These are phyloP conservation scores for Colletotrichum cordylinicola DNA, from an alignment of 2,329 filamentous ascomycete species.

Conservation along the genomic window DNA sequence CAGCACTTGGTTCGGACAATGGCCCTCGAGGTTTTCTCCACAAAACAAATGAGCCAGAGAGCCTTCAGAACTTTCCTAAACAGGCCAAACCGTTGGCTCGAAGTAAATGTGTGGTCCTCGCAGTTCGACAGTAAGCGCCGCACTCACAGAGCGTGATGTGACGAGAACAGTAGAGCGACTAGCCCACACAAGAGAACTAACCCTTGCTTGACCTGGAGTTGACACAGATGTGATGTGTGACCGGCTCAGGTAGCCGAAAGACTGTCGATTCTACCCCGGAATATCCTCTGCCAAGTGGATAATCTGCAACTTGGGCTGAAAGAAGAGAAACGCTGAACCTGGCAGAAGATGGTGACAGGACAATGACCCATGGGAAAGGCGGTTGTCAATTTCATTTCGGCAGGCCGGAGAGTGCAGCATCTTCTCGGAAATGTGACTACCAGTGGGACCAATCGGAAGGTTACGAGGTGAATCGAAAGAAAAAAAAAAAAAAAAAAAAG, in stretches of 20 bases:
- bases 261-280: neutral
- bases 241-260: neutral
- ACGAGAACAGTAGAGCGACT: neutral
- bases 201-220: neutral
- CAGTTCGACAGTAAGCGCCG: neutral
- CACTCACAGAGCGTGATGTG: neutral
- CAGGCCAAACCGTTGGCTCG: neutral
- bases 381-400: neutral
- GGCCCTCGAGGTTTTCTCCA: neutral
- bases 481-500: neutral
- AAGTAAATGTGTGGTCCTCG: neutral
- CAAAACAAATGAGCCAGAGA: neutral
- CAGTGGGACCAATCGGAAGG: neutral
- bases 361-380: neutral
- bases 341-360: neutral
- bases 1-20: neutral
- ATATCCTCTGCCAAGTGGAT: neutral
- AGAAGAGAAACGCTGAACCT: neutral
- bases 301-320: neutral
- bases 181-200: neutral
- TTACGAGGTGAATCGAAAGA: neutral
- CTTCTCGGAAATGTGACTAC: neutral
- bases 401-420: neutral
- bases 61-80: neutral
- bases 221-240: neutral